phyloP scores from a whole-genome alignment of 345 rosid genomes.

The Sisymbrium altissimum region DNA sequence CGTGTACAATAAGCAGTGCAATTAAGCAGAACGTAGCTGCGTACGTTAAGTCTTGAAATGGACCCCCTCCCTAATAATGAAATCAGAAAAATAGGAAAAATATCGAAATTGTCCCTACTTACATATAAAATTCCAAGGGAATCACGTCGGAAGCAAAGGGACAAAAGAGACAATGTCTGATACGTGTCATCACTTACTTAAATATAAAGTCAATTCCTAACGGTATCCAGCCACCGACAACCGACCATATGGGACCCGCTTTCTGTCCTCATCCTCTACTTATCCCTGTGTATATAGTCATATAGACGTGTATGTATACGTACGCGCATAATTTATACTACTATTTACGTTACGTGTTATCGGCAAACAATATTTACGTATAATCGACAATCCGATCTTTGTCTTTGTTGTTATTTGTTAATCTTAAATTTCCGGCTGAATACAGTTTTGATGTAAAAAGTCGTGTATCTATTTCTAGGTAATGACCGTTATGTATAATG shows the following conservation, averaged over 20 bases:
- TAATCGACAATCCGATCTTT: not conserved
- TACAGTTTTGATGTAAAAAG: not conserved
- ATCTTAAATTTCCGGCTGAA: not conserved
- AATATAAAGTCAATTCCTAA: conserved; percentile 19
- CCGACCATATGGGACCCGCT: conserved; percentile 11
- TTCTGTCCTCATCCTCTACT: not conserved
- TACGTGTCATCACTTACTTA: conserved; percentile 14
- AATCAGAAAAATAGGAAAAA: not conserved
- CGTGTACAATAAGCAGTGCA: not conserved
- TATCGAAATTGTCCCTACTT: not conserved
- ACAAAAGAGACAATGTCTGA: not conserved
- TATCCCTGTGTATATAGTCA: not conserved
- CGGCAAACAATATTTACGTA: not conserved
- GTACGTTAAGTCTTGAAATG: not conserved
- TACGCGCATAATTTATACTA: not conserved
- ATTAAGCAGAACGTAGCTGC: not conserved
- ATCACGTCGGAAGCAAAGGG: conserved; percentile 3
- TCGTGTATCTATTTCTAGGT: not conserved
- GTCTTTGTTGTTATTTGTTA: not conserved
- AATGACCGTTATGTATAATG: not conserved
- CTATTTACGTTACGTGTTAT: not conserved
- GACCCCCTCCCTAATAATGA: not conserved
- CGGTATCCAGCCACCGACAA: conserved; percentile 29
- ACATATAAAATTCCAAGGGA: not conserved
- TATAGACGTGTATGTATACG: not conserved